Evolutionary conservation across 306 rosid genomes (phyloP), one percentile per base, ranked within the genome.

Genomic region (Datisca glomerata): DNA sequence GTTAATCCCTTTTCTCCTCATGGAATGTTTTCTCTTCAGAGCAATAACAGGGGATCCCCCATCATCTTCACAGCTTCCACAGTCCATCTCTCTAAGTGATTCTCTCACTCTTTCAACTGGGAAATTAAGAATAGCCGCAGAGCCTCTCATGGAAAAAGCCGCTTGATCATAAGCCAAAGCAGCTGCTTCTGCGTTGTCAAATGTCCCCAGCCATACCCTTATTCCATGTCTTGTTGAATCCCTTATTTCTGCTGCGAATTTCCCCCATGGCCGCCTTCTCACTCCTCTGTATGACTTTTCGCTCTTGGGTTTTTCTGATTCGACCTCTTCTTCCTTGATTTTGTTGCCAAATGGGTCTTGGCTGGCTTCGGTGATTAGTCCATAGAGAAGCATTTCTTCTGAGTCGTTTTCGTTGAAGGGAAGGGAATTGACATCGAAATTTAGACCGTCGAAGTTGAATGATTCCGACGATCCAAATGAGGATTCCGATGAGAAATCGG

Each of bases 131-230:
- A 83, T 70, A 0, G 97, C 97, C 0, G 93, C 13, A 1, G 86
- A 49, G 0, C 97, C 97, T 2, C 97, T 49, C 93, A 83, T 74
- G 16, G 97, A 52, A 45, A 83, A 89, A 15, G 97, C 97, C 0
- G 97, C 97, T 49, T 89, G 95, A 22, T 89, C 97, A 31, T 89
- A 89, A 12, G 97, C 97, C 51, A 89, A 15, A 19, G 97, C 97
- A 0, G 97, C 97, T 0, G 83, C 97, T 50, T 89, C 95, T 0
- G 97, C 95, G 39, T 86, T 89, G 14, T 89, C 97, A 34, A 89
- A 89, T 21, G 97, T 89, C 14, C 97, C 97, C 23, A 89, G 56
- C 97, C 97, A 89, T 1, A 89, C 97, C 66, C 97, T 70, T 34
- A 66, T 47, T 5, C 97, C 95, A 4, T 75, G 74, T 31, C 95